Conservation (phyloP, 1,284 basidiomycete species). For the Peniophora sp. region DNA sequence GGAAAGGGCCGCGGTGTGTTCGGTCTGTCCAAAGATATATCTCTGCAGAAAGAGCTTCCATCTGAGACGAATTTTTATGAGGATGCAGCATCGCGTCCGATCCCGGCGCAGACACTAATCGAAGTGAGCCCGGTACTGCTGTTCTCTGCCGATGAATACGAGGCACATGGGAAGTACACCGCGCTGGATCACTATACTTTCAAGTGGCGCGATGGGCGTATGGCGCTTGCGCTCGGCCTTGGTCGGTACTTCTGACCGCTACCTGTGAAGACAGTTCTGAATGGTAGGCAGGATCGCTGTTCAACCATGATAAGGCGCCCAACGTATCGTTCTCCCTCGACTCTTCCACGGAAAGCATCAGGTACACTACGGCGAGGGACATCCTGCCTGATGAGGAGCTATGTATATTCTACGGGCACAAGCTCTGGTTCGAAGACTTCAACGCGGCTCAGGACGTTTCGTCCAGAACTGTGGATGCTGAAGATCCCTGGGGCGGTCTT, state of each 20-base stretch:
- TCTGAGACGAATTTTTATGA: background rate
- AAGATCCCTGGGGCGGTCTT: constrained; percentile 42
- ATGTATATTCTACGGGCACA: constrained; percentile 71
- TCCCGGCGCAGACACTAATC: constrained; percentile 60
- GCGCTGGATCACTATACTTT: constrained; percentile 83
- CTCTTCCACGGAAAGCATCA: constrained; percentile 48
- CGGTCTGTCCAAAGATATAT: constrained; percentile 35
- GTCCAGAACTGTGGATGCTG: constrained; percentile 13
- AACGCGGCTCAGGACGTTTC: constrained; percentile 12
- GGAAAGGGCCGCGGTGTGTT: constrained; percentile 61
- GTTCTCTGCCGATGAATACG: constrained; percentile 67
- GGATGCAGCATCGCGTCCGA: constrained; percentile 43
- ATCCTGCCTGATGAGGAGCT: constrained; percentile 65
- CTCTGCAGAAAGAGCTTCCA: no score
- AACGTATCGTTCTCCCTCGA: constrained; percentile 68
- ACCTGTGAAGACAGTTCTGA: background rate
- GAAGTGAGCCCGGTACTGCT: constrained; percentile 87
- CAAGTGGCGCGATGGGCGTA: constrained; percentile 71
- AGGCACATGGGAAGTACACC: constrained; percentile 59
- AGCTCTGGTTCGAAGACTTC: constrained; percentile 52
- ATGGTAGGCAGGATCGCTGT: constrained; percentile 54
- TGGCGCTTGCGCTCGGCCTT: constrained; percentile 84
- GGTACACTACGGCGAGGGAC: constrained; percentile 50
- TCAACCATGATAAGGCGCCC: constrained; percentile 68
- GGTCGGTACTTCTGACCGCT: constrained; percentile 39